Conservation (phyloP, 1,139 yeast species). For the Candida pseudocylindracea region DNA sequence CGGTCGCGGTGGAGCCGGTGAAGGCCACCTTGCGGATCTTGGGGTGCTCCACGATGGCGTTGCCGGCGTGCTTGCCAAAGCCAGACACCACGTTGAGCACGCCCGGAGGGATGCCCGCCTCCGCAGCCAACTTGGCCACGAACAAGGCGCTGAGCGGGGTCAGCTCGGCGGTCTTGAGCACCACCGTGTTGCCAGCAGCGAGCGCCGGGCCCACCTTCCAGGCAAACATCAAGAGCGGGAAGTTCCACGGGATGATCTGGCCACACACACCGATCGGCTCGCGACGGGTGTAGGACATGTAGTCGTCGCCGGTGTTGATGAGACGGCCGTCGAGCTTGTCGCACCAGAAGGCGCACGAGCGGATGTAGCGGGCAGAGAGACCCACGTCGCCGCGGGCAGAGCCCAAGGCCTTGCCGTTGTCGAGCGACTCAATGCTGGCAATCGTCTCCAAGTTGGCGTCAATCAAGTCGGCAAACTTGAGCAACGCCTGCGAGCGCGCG, state of each 20-base stretch:
- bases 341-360: conserved; percentile 10
- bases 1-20: conserved; percentile 73
- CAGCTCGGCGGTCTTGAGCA: conserved; percentile 63
- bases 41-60: conserved; percentile 47
- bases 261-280: conserved; percentile 73
- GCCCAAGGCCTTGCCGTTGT: conserved; percentile 5
- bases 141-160: conserved; percentile 65
- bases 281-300: conserved; percentile 12
- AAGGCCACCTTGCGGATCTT: conserved; percentile 60
- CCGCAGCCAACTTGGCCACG: conserved; percentile 33
- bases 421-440: conserved; percentile 5
- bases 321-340: conserved; percentile 8
- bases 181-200: conserved; percentile 64
- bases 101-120: conserved; percentile 67
- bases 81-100: conserved; percentile 60
- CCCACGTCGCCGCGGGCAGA: conserved; percentile 6
- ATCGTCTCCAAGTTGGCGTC: conserved; percentile 5
- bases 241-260: conserved; percentile 75
- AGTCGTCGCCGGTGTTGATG: conserved; percentile 8
- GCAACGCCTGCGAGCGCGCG: conserved; percentile 4
- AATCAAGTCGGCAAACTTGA: conserved; percentile 5
- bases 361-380: conserved; percentile 6
- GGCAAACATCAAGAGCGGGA: conserved; percentile 65
- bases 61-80: conserved; percentile 59
- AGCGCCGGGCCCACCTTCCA: conserved; percentile 80